Evolutionary conservation across 352 stramenopile genomes (phyloP), one percentile per base, ranked within the genome.

Genomic region (Aphanomyces euteiches): DNA sequence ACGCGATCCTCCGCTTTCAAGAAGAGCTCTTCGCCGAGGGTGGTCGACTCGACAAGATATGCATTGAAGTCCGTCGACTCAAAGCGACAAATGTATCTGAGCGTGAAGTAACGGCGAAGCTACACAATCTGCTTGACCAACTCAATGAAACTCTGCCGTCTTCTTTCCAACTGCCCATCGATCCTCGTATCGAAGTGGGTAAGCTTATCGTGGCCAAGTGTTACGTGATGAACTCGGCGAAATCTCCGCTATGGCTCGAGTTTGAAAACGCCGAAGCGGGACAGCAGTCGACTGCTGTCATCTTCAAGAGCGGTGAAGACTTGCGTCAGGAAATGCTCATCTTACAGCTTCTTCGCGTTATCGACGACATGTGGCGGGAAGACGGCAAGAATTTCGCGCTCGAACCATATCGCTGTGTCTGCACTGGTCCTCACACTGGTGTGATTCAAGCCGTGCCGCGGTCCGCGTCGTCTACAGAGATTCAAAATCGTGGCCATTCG

Each of bases 271-370:
- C 75, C 79, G 7, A 92, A 92, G 54, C 74, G 40, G 53, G 54
- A 50, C 79, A 92, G 60, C 77, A 75, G 34, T 77, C 79, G 5
- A 81, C 80, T 3, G 88, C 81, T 67, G 79, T 97, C 43, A 95
- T 98, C 64, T 97, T 97, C 77, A 98, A 98, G 72, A 83, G 84
- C 0, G 93, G 93, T 0, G 93, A 98, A 57, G 93, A 98, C 69
- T 71, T 98, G 41, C 89, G 93, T 3, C 93, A 98, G 72, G 93
- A 98, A 60, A 88, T 97, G 76, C 80, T 98, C 3, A 92, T 96
- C 58, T 78, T 97, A 53, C 90, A 97, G 70, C 78, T 98, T 43
- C 60, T 98, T 6, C 80, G 88, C 13, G 81, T 97, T 1, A 97
- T 98, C 88, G 89, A 98, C 66, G 78, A 89, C 36, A 64, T 98